phyloP scores from a whole-genome alignment of 441 rosid genomes.

The Cnidoscolus chayamansa region DNA sequence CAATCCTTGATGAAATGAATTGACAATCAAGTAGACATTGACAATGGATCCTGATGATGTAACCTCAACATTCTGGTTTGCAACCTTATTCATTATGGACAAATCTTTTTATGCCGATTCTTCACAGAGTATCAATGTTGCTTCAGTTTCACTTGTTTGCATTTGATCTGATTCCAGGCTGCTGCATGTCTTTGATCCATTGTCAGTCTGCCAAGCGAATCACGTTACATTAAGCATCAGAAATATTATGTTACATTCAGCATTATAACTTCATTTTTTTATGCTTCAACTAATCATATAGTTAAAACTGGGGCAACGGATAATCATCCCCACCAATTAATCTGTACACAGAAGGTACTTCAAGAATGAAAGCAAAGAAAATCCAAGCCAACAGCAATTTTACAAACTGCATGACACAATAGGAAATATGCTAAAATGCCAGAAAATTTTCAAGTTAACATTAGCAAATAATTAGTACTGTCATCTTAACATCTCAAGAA shows the following conservation, averaged over 20 bases:
- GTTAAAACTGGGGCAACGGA: not conserved
- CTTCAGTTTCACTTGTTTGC: conserved; percentile 19
- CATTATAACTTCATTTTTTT: too few relatives aligned
- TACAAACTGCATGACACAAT: not conserved
- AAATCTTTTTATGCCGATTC: conserved; percentile 24
- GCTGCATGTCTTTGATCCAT: conserved; percentile 23
- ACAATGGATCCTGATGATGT: conserved; percentile 8
- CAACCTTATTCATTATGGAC: conserved; percentile 22
- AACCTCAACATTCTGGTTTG: conserved; percentile 14
- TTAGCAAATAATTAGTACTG: not conserved
- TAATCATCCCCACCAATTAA: not conserved
- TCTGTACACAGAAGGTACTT: too few relatives aligned
- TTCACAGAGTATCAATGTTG: conserved; percentile 18
- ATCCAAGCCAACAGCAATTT: not conserved
- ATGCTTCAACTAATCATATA: not conserved
- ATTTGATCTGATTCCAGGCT: conserved; percentile 27
- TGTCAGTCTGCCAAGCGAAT: conserved; percentile 28
- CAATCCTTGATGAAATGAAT: conserved; percentile 15
- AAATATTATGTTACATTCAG: too few relatives aligned
- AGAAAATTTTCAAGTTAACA: not conserved
- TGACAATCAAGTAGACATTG: conserved; percentile 12
- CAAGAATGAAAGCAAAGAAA: not conserved
- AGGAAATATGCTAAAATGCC: not conserved
- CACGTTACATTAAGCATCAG: conserved; percentile 1
- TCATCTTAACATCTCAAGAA: not conserved